Percentiles rank a stretch among this genome's conserved stretches.
These are phyloP conservation scores for Erodium texanum DNA, from an alignment of 441 rosid genomes.

Conservation along the genomic window DNA sequence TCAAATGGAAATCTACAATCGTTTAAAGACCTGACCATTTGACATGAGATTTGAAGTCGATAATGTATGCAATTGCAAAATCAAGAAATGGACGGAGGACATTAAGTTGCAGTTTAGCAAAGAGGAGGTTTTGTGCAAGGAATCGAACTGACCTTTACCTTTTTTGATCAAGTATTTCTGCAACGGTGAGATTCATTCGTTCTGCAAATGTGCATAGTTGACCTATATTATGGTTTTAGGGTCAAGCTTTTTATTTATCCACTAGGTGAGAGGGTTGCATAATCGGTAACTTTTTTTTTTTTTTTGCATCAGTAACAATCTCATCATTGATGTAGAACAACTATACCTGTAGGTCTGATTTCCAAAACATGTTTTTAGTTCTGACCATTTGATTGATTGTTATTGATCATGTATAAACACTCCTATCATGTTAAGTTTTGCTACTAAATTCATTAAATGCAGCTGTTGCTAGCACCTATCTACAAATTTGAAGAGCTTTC, in stretches of 20 bases:
- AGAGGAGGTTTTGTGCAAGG: background rate
- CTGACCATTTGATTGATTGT: too few relatives aligned
- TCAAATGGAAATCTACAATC: constrained; percentile 72
- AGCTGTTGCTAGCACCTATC: too few relatives aligned
- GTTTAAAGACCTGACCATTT: constrained; percentile 59
- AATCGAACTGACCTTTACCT: background rate
- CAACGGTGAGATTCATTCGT: background rate
- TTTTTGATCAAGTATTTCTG: background rate
- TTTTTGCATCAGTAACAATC: too few relatives aligned
- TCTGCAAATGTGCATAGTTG: constrained; percentile 34
- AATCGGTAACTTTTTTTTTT: too few relatives aligned
- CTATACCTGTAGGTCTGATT: too few relatives aligned
- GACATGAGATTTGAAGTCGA: constrained; percentile 14
- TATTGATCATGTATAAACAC: too few relatives aligned
- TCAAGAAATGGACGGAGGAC: background rate
- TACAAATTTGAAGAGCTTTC: too few relatives aligned
- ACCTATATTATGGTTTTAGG: constrained; percentile 31
- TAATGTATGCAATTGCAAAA: background rate
- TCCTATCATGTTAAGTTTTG: too few relatives aligned
- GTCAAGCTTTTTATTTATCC: constrained; percentile 19
- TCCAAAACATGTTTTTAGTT: too few relatives aligned
- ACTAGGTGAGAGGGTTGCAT: constrained; percentile 4
- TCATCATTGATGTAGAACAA: too few relatives aligned
- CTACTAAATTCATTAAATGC: too few relatives aligned
- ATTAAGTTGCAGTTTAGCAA: background rate